Base-by-base conservation (phyloP, 2,329 filamentous ascomycete species). In the Beauveria sp. region DNA sequence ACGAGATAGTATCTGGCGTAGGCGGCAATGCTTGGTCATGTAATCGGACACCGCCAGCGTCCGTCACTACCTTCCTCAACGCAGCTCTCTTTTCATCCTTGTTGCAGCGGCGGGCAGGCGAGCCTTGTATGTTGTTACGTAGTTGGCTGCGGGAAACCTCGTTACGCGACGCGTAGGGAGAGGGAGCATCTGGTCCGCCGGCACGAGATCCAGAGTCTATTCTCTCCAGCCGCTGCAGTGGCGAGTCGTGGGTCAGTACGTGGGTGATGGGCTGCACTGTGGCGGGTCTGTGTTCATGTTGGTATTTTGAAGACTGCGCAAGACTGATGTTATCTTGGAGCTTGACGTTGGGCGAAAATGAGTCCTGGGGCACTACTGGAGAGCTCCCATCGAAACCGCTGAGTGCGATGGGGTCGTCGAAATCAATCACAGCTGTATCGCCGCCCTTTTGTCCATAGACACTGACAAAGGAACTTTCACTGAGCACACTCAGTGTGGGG, bases 401-500 rank as follows among this genome's bases (percentile, higher is more conserved):
- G 46, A 71, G 66, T 10, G 67, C 65, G 6, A 70, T 64, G 0
- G 70, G 67, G 42, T 75, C 72, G 22, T 74, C 72, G 3, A 71
- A 63, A 3, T 70, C 65, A 20, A 68, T 63, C 4, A 66, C 66
- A 12, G 66, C 66, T 30, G 66, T 67, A 10, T 70, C 69, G 2
- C 66, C 59, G 8, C 64, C 67, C 63, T 78, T 79, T 26, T 76
- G 71, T 3, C 85, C 86, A 60, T 89, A 89, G 0, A 89, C 76
- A 66, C 86, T 88, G 24, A 82, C 66, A 66, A 89, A 88, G 0
- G 86, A 88, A 69, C 85, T 88, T 70, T 88, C 85, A 65, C 86
- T 88, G 64, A 89, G 71, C 14, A 88, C 77, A 65, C 86, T 88
- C 55, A 88, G 72, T 40, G 79, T 81, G 3, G 86, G 86, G 65